A percentile compares a stretch with the other conserved stretches of the same genome.
Conservation (phyloP, 306 rosid genomes). For the Pachyrhizus erosus region DNA sequence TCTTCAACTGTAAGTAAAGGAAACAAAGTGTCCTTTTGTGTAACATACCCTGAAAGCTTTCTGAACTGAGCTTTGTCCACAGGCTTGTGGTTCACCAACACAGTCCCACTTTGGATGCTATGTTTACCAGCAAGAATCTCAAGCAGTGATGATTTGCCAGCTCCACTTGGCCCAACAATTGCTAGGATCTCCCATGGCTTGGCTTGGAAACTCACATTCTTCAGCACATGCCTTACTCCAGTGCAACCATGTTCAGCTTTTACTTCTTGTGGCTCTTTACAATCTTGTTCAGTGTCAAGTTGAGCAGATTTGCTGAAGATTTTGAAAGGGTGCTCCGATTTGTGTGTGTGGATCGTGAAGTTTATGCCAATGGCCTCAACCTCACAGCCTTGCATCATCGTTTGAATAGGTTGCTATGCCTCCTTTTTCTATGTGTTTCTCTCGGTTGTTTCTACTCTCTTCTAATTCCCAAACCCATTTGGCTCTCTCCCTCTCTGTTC, state of each 20-base stretch:
- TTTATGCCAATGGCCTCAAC: slow-evolving; percentile 77
- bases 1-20: slow-evolving; percentile 91
- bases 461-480: slow-evolving; percentile 43
- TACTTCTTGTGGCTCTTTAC: slow-evolving; percentile 45
- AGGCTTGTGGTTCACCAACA: slow-evolving; percentile 68
- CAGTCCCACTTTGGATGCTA: slow-evolving; percentile 64
- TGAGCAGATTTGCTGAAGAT: slow-evolving; percentile 53
- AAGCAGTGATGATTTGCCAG: slow-evolving; percentile 89
- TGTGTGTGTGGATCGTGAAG: slow-evolving; percentile 66
- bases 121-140: slow-evolving; percentile 85
- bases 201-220: slow-evolving; percentile 66
- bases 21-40: slow-evolving; percentile 81
- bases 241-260: slow-evolving; percentile 38
- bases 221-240: slow-evolving; percentile 64
- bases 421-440: slow-evolving; percentile 24
- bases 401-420: slow-evolving; percentile 45
- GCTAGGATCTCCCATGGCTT: slow-evolving; percentile 87
- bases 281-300: slow-evolving; percentile 35
- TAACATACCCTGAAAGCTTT: slow-evolving; percentile 87
- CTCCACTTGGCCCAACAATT: slow-evolving; percentile 95
- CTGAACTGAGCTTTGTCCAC: slow-evolving; percentile 66
- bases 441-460: slow-evolving; percentile 42
- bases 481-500: slow-evolving; percentile 38
- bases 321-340: slow-evolving; percentile 54
- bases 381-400: slow-evolving; percentile 78